phyloP scores from a whole-genome alignment of 805 yeast genomes.

The Lachancea fermentati region DNA sequence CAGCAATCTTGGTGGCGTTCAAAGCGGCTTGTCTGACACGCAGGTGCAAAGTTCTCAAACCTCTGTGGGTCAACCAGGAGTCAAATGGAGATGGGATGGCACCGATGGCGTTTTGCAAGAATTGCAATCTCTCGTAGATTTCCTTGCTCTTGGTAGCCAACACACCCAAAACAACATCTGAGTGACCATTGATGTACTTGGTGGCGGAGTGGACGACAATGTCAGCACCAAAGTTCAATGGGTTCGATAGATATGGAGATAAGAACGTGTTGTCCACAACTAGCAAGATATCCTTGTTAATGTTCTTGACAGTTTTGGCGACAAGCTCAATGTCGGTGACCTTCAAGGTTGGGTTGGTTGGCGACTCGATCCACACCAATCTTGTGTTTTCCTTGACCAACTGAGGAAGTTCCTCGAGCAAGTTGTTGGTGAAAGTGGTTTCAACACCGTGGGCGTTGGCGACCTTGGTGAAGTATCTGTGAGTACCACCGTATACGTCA shows the following conservation, averaged over 20 bases:
- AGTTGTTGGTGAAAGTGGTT: constrained; percentile 60
- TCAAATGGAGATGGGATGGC: constrained; percentile 89
- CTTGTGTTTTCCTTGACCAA: constrained; percentile 58
- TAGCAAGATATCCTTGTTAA: constrained; percentile 49
- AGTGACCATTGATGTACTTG: constrained; percentile 87
- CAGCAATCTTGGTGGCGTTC: constrained; percentile 65
- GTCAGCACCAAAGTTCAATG: constrained; percentile 78
- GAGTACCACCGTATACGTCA: constrained; percentile 90
- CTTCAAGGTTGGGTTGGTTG: constrained; percentile 81
- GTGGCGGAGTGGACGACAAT: constrained; percentile 86
- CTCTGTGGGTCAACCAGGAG: constrained; percentile 90
- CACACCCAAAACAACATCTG: constrained; percentile 85
- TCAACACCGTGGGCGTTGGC: constrained; percentile 74
- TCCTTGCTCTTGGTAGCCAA: constrained; percentile 61
- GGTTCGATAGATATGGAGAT: constrained; percentile 83
- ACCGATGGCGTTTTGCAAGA: constrained; percentile 83
- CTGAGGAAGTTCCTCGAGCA: constrained; percentile 51
- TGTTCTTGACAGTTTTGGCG: constrained; percentile 46
- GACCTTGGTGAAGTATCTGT: constrained; percentile 82
- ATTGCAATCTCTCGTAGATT: constrained; percentile 59
- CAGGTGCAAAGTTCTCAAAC: constrained; percentile 79
- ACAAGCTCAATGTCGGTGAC: constrained; percentile 70
- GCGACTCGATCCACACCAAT: constrained; percentile 84
- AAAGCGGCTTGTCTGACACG: constrained; percentile 65
- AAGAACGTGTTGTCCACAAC: constrained; percentile 87